These are phyloP conservation scores for Epichloe amarillans DNA, from an alignment of 2,329 filamentous ascomycete species.

Conservation along the genomic window DNA sequence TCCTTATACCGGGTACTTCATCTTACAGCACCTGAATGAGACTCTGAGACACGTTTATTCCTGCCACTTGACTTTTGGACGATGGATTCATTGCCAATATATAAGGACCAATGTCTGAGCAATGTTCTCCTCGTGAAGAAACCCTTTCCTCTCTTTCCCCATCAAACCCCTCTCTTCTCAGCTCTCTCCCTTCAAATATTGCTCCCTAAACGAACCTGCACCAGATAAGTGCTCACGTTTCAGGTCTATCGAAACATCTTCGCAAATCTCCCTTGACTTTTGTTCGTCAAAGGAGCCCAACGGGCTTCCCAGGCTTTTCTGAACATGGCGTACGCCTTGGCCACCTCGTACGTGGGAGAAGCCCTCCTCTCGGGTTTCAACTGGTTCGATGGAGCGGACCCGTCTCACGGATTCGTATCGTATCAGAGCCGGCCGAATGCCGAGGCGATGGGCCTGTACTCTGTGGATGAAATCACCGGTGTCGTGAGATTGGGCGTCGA, in stretches of 20 bases:
- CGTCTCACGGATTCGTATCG: conserved; percentile 53
- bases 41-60: background rate
- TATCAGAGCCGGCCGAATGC: conserved; percentile 35
- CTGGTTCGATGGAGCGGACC: conserved; percentile 41
- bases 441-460: conserved; percentile 25
- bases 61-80: conserved; percentile 3
- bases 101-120: conserved; percentile 3
- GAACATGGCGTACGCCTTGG: conserved; percentile 27
- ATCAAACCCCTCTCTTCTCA: background rate
- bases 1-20: background rate
- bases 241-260: no score
- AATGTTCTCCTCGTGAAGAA: background rate
- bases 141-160: conserved; percentile 2
- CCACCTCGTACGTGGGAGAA: conserved; percentile 28
- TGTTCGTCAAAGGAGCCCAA: background rate
- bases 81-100: conserved; percentile 2
- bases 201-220: background rate
- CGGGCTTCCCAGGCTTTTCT: background rate
- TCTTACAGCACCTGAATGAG: background rate
- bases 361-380: conserved; percentile 34
- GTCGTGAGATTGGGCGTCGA: conserved; percentile 35
- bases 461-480: conserved; percentile 25
- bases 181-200: background rate
- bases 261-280: background rate
- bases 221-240: no score